Conservation (phyloP, 1,139 yeast genomes). For the Debaryomycetaceae sp. region DNA sequence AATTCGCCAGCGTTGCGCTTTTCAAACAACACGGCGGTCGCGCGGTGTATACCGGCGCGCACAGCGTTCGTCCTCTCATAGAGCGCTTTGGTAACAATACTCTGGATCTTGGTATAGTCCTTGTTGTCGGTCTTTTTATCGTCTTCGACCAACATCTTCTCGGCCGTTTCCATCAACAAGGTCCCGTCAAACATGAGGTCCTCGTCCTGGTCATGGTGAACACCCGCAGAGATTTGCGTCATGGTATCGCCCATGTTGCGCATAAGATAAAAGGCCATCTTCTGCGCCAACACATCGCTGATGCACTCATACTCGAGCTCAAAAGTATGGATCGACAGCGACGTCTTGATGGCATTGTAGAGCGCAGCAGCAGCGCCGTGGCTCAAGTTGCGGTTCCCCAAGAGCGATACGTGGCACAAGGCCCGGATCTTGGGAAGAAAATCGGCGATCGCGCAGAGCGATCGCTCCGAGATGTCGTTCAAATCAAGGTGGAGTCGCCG, state of each 20-base stretch:
- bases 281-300: constrained; percentile 61
- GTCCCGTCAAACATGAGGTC: constrained; percentile 40
- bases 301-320: constrained; percentile 64
- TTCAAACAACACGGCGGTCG: constrained; percentile 29
- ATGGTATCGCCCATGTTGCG: constrained; percentile 64
- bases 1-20: constrained; percentile 26
- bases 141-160: constrained; percentile 13
- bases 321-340: constrained; percentile 53
- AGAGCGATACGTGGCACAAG: constrained; percentile 67
- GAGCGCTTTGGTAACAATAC: constrained; percentile 30
- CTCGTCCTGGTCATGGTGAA: constrained; percentile 18
- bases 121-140: constrained; percentile 15
- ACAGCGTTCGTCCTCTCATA: constrained; percentile 32
- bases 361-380: constrained; percentile 55
- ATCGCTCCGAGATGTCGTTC: constrained; percentile 52
- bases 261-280: constrained; percentile 74
- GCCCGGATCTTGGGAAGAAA: constrained; percentile 58
- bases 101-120: constrained; percentile 29
- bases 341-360: constrained; percentile 59
- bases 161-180: constrained; percentile 17
- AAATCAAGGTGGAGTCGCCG: constrained; percentile 71
- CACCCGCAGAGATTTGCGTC: constrained; percentile 9
- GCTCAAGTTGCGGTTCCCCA: constrained; percentile 51
- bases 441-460: constrained; percentile 57
- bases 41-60: constrained; percentile 29